Evolutionary conservation across 2,329 filamentous ascomycete genomes (phyloP), one percentile per base, ranked within the genome.

Genomic region (Juglanconis juglandina): DNA sequence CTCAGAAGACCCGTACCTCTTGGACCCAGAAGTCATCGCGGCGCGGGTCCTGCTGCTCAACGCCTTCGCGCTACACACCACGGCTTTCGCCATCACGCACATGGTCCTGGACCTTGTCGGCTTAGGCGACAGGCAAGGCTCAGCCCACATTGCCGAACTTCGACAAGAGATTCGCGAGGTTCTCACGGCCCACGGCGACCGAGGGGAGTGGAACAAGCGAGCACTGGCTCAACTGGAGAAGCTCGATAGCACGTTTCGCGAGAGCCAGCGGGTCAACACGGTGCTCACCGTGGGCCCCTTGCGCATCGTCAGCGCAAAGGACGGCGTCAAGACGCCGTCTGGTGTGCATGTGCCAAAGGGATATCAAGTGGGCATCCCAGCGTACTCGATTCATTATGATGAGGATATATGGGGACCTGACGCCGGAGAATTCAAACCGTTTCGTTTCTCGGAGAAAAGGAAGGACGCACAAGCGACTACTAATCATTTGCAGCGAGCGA

Each of bases 201-300:
- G 47, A 3, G 37, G 41, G 5, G 58, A 39, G 24, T 75, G 74
- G 72, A 72, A 70, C n/a, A 77, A 76, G 60, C 59, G 70, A 35
- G 70, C 67, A 11, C 64, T 79, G 9, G 67, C 69, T 5, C 69
- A 71, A 24, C 72, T 77, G 69, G 62, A 66, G 48, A 73, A 70
- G 53, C 61, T 77, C 13, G 77, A 80, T 65, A 76, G 73, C 14
- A 70, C 70, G 32, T 66, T 79, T 51, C 73, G 73, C 52, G 77
- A 80, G 65, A 75, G 71, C 39, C 70, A 77, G 56, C 73, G 77
- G 0, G 63, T 77, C 33, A 74, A 73, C 65, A 70, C 68, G 3
- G 73, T 79, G 61, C 66, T 75, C 52, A 71, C 73, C 46, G 66
- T 71, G 49, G 72, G 73, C 17, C 63, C 75, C 54, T 69, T 72